A percentile compares a stretch with the other conserved stretches of the same genome.
Evolutionary conservation across 192 early-diverging fungal species (phyloP).

Genomic region (Coemansia sp.): DNA sequence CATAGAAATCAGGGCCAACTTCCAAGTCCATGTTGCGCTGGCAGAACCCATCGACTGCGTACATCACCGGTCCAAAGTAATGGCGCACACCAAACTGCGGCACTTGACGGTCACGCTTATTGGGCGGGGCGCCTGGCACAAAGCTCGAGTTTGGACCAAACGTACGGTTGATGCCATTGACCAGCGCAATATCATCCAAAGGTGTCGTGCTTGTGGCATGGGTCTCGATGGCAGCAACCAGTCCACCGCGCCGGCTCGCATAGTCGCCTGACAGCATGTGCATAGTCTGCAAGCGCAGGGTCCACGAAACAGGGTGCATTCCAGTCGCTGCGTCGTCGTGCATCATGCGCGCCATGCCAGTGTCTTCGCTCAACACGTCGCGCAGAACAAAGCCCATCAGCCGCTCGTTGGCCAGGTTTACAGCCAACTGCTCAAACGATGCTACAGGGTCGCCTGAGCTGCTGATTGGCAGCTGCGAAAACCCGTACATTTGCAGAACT

Average conservation of each 20-base stretch:
- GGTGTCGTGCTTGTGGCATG: conserved; percentile 50
- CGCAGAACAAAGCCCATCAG: conserved; percentile 50
- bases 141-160: conserved; percentile 27
- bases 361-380: conserved; percentile 37
- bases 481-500: conserved; percentile 82
- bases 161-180: conserved; percentile 44
- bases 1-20: conserved; percentile 74
- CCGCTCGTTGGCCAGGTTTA: conserved; percentile 68
- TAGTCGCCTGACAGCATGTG: conserved; percentile 37
- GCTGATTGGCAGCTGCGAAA: conserved; percentile 23
- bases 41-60: conserved; percentile 75
- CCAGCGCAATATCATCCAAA: conserved; percentile 58
- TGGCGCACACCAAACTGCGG: conserved; percentile 73
- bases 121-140: conserved; percentile 27
- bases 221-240: conserved; percentile 30
- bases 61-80: conserved; percentile 68
- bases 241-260: conserved; percentile 14
- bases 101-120: conserved; percentile 28
- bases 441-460: conserved; percentile 9
- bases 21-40: conserved; percentile 71
- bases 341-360: conserved; percentile 29
- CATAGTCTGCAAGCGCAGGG: conserved; percentile 20
- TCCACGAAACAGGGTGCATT: conserved; percentile 24
- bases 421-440: conserved; percentile 66
- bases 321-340: conserved; percentile 30